These are phyloP conservation scores for Lachancea lanzarotensis DNA, from an alignment of 805 yeast genomes.

Conservation along the genomic window DNA sequence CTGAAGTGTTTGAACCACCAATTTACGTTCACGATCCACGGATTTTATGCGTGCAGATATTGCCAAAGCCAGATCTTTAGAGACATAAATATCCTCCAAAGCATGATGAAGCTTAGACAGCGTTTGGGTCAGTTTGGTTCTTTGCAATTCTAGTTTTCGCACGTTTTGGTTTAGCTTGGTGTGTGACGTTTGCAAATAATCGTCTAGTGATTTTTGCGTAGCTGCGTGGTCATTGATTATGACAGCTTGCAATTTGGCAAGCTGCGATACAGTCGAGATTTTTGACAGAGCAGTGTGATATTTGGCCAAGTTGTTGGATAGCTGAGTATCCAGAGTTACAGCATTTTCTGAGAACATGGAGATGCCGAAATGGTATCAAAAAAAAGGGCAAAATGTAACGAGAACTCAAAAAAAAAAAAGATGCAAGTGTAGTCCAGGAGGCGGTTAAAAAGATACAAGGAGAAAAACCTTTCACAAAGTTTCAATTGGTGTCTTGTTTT, in stretches of 20 bases:
- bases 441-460: no score
- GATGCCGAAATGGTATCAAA: background rate
- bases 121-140: conserved; percentile 60
- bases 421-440: no score
- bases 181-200: conserved; percentile 20
- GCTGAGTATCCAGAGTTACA: conserved; percentile 19
- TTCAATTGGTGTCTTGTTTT: no score
- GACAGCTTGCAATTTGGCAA: conserved; percentile 20
- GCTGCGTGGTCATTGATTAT: conserved; percentile 17
- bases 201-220: conserved; percentile 14
- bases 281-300: conserved; percentile 24
- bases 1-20: conserved; percentile 53
- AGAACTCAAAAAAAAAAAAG: no score
- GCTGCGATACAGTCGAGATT: conserved; percentile 28
- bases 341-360: background rate
- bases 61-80: conserved; percentile 57
- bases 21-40: conserved; percentile 61
- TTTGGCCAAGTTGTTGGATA: conserved; percentile 24
- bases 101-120: conserved; percentile 51
- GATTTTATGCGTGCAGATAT: conserved; percentile 65
- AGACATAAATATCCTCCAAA: conserved; percentile 46
- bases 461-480: no score
- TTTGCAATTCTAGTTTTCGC: conserved; percentile 48
- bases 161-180: conserved; percentile 19
- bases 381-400: background rate